Evolutionary conservation across 2,329 filamentous ascomycete genomes (phyloP).

Genomic region (Sclerotinia minor): DNA sequence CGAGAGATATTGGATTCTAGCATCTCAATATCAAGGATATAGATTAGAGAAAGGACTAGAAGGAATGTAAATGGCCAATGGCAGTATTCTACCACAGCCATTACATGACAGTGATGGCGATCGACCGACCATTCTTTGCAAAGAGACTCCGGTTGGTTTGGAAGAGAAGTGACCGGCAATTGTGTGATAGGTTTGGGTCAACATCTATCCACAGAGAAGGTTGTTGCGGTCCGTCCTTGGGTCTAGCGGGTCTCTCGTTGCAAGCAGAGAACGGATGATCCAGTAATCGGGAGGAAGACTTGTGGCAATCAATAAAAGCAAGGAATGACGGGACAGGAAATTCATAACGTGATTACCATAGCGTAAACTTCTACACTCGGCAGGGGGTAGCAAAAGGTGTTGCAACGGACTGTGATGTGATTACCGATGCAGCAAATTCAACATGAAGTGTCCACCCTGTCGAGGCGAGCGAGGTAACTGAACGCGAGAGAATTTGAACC

Average conservation of each 20-base stretch:
- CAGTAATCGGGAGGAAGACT: conserved; percentile 30
- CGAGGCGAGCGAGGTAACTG: conserved; percentile 26
- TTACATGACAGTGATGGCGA: conserved; percentile 7
- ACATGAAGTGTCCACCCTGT: conserved; percentile 30
- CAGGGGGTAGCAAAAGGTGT: conserved; percentile 29
- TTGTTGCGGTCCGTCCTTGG: conserved; percentile 28
- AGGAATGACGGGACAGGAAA: conserved; percentile 33
- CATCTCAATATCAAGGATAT: conserved; percentile 24
- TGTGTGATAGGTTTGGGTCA: conserved; percentile 28
- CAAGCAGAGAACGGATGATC: conserved; percentile 28
- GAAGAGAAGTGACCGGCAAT: conserved; percentile 31
- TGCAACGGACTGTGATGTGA: conserved; percentile 26
- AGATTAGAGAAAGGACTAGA: conserved; percentile 25
- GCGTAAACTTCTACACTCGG: conserved; percentile 31
- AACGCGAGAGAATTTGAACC: conserved; percentile 13
- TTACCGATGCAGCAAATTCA: conserved; percentile 29
- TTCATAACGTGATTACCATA: conserved; percentile 40
- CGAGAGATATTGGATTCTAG: conserved; percentile 17
- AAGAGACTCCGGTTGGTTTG: conserved; percentile 32
- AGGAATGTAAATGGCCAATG: conserved; percentile 17
- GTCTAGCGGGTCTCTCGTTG: conserved; percentile 29
- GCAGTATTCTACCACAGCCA: conserved; percentile 8
- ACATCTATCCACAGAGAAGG: conserved; percentile 28
- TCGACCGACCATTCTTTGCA: conserved; percentile 17
- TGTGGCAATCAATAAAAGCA: conserved; percentile 28